phyloP scores from a whole-genome alignment of 805 yeast species.

The Nakazawaea ernobii region DNA sequence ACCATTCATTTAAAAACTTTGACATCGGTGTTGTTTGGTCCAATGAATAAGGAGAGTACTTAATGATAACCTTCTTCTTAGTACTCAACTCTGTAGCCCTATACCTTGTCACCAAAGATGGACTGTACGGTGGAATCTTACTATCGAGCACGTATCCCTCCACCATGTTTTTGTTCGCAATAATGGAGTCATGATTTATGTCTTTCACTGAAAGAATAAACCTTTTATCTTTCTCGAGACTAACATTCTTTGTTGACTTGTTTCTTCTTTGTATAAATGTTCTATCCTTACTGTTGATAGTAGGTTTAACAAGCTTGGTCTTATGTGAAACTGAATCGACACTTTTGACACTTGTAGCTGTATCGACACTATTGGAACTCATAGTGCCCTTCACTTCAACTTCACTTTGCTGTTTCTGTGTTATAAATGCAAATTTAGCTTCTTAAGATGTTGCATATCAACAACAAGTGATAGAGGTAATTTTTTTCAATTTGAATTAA shows the following conservation, averaged over 20 bases:
- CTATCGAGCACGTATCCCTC: conserved; percentile 5
- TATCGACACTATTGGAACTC: too few relatives aligned
- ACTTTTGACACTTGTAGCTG: not conserved
- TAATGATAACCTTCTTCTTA: conserved; percentile 4
- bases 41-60: conserved; percentile 4
- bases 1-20: conserved; percentile 10
- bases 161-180: conserved; percentile 7
- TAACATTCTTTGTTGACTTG: not conserved
- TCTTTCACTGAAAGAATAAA: conserved; percentile 2
- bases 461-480: too few relatives aligned
- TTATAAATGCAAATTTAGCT: too few relatives aligned
- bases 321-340: not conserved
- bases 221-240: not conserved
- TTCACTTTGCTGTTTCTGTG: too few relatives aligned
- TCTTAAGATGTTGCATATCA: too few relatives aligned
- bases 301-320: not conserved
- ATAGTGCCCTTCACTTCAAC: too few relatives aligned
- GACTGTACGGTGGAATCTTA: conserved; percentile 2
- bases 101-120: conserved; percentile 3
- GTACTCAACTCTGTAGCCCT: not conserved
- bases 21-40: conserved; percentile 2
- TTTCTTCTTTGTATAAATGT: not conserved
- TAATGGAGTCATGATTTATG: conserved; percentile 3
- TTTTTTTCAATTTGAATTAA: too few relatives aligned
- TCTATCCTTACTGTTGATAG: not conserved